Percentiles rank a stretch among this genome's conserved stretches.
phyloP scores from a whole-genome alignment of 2,329 filamentous ascomycete species.

The Microdochium nivale region DNA sequence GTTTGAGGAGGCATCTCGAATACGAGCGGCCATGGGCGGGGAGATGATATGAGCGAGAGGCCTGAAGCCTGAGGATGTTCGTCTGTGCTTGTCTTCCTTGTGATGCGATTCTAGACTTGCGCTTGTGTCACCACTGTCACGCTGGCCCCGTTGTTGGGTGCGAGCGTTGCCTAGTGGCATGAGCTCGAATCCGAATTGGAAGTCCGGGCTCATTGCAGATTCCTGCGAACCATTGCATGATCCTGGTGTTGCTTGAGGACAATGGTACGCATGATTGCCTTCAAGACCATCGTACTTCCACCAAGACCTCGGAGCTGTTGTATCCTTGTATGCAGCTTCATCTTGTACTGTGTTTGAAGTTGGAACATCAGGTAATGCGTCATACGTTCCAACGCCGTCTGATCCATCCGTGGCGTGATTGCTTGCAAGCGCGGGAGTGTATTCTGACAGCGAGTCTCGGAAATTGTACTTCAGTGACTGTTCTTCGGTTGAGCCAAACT shows the following conservation, averaged over 20 bases:
- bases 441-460: constrained; percentile 18
- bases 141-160: constrained; percentile 11
- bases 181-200: constrained; percentile 17
- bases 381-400: not conserved
- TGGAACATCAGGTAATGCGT: not conserved
- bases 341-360: not conserved
- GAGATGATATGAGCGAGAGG: not conserved
- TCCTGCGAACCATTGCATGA: constrained; percentile 1
- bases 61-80: not conserved
- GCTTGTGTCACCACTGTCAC: constrained; percentile 14
- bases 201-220: constrained; percentile 4
- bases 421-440: constrained; percentile 6
- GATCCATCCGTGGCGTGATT: constrained; percentile 3
- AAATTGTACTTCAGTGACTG: constrained; percentile 16
- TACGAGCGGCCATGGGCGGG: not conserved
- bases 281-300: not conserved
- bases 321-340: not conserved
- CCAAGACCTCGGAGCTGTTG: constrained; percentile 2
- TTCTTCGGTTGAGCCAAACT: constrained; percentile 7
- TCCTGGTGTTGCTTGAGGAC: not conserved
- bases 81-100: constrained; percentile 6
- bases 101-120: constrained; percentile 10
- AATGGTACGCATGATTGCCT: constrained; percentile 3
- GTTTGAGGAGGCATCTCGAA: not conserved
- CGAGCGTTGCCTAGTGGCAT: constrained; percentile 16